Base-by-base conservation (phyloP, 768 basidiomycete genomes). In the Tricholoma hemisulphureum region DNA sequence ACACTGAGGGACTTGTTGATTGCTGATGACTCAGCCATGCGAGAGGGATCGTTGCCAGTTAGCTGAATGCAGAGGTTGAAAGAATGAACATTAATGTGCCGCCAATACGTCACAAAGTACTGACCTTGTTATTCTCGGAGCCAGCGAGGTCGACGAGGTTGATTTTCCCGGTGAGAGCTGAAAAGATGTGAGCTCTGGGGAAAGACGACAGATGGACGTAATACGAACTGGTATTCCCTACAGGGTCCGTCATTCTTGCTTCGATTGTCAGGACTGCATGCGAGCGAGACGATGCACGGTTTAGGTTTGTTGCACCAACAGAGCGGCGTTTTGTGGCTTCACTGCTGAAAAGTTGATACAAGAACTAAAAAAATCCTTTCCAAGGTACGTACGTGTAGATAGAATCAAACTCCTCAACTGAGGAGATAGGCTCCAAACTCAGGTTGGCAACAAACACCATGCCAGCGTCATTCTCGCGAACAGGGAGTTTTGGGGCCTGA, bases 1-100 rank as follows among this genome's bases (percentile, higher is more conserved):
- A 89, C 89, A 59, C 91, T 90, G 48, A 96, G 72, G 6, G 89
- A 91, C 69, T 90, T 93, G 74, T 96, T 96, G 69, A 96, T 96
- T 16, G 93, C 92, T 2, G 89, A 74, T 3, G 89, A 90, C 73
- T 96, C 94, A 2, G 87, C 84, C 88, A 95, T 93, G 2, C 94
- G 85, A n/a, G 83, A 85, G 1, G 85, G 76, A 67, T 95, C 89
- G 62, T 94, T 95, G 4, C 93, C 93, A 4, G 94, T 94, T 24
- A 89, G 78, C 79, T 86, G 21, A 5, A 61, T 18, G 55, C 13
- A 51, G 20, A 62, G 14, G 50, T 32, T 9, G 54, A n/a, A n/a
- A n/a, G n/a, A 37, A 18, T 53, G 34, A 29, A 45, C 20, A 52
- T 23, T 32, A 51, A 43, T 39, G 20, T 35, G 37, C 13, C 31